phyloP scores from a whole-genome alignment of 768 basidiomycete genomes.

The Boletus subcaerulescens region DNA sequence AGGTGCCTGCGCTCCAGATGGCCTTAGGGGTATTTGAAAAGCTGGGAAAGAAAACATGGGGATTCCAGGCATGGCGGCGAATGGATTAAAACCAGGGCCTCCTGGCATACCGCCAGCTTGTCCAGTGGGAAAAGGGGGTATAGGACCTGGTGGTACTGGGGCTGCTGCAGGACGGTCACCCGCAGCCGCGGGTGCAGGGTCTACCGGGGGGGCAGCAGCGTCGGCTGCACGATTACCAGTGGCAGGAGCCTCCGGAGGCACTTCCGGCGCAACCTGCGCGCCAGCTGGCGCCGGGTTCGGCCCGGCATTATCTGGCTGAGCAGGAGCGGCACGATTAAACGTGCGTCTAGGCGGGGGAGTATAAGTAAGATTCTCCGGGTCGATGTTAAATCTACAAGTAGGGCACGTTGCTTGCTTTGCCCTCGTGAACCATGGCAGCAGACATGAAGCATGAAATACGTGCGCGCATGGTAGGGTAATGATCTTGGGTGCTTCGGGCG shows the following conservation, averaged over 20 bases:
- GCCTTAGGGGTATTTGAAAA: constrained; percentile 24
- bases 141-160: neutral
- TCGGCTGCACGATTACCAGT: neutral
- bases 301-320: constrained; percentile 10
- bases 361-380: constrained; percentile 71
- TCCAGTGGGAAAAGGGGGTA: neutral
- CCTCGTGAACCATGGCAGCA: constrained; percentile 80
- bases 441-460: constrained; percentile 75
- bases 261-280: constrained; percentile 4
- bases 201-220: neutral
- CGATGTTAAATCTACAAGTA: constrained; percentile 79
- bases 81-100: constrained; percentile 18
- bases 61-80: constrained; percentile 20
- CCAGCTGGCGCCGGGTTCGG: constrained; percentile 13
- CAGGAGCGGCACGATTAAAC: constrained; percentile 14
- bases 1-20: constrained; percentile 2
- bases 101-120: constrained; percentile 4
- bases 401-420: constrained; percentile 80
- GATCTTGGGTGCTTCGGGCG: constrained; percentile 40
- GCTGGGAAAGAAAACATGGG: constrained; percentile 29
- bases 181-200: neutral
- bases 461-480: constrained; percentile 78
- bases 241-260: constrained; percentile 4
- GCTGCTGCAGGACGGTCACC: constrained; percentile 1
- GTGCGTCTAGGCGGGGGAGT: constrained; percentile 19